Evolutionary conservation across 768 basidiomycete species (phyloP), one percentile per base, ranked within the genome.

Genomic region (Boletus fagicola): DNA sequence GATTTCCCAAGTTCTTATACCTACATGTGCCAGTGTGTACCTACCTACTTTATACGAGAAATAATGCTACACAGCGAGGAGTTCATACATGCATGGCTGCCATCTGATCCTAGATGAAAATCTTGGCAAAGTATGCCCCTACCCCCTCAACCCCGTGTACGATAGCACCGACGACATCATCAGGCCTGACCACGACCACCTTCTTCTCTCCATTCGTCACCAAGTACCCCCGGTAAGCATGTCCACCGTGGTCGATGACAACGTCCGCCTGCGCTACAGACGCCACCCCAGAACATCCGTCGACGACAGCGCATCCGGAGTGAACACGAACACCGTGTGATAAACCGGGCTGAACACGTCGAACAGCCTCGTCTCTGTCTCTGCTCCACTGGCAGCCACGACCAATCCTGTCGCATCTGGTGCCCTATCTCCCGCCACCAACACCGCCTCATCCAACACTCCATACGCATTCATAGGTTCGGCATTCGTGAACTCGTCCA

Each of bases 381-480:
- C 22, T 3, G 18, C 15, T 5, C 30, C 56, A 53, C 13, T 60
- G 53, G 16, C 15, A 56, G 3, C 20, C 54, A 49, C 26, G 2
- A 71, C 54, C 20, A 78, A 62, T 13, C 58, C 71, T 0, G 77
- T 67, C 3, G 78, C 77, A 56, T 80, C 77, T 0, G 77, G 77
- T 7, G 78, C 77, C 38, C 79, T 69, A 61, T 81, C 79, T 0
- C 79, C 79, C 5, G 78, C 80, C 1, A 68, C 61, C 7, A 79
- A 44, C 10, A 53, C 62, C 0, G 61, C 66, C 44, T 74, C 71
- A 5, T 65, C 58, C 16, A 67, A 30, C 4, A 51, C 5, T n/a
- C 57, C 53, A 11, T 67, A 67, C 5, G 66, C 55, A 24, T 33
- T 51, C 44, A 57, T 42, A 0, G 53, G 61, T 11, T 26, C 61